Evolutionary conservation across 352 stramenopile genomes (phyloP).

Genomic region (Phytophthora colocasiae): DNA sequence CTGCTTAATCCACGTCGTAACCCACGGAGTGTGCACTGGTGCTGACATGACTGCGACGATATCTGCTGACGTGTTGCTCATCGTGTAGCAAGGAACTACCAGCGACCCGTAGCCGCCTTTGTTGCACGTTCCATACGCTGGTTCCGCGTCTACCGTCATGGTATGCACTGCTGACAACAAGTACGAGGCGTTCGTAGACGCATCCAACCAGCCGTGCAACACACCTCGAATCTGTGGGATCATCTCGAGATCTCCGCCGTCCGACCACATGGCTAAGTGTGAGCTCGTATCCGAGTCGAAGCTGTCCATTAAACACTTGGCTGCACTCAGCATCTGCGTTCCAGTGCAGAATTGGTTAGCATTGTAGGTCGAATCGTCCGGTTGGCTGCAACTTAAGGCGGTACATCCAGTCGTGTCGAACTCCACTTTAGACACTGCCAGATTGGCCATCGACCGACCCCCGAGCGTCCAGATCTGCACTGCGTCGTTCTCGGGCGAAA

Average conservation of each 20-base stretch:
- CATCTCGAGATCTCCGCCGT: slow-evolving; percentile 36
- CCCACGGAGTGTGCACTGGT: slow-evolving; percentile 29
- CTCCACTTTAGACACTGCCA: slow-evolving; percentile 39
- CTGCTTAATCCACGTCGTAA: slow-evolving; percentile 41
- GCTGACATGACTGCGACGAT: slow-evolving; percentile 32
- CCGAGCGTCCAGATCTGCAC: slow-evolving; percentile 44
- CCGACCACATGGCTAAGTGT: slow-evolving; percentile 43
- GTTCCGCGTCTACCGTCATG: slow-evolving; percentile 26
- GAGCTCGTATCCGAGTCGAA: slow-evolving; percentile 33
- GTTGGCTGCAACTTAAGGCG: slow-evolving; percentile 35
- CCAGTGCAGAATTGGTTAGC: slow-evolving; percentile 35
- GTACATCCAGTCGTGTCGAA: slow-evolving; percentile 43
- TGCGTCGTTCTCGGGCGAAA: slow-evolving; percentile 35
- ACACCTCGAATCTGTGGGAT: slow-evolving; percentile 31
- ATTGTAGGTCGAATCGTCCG: slow-evolving; percentile 26
- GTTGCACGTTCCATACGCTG: slow-evolving; percentile 40
- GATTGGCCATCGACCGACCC: slow-evolving; percentile 35
- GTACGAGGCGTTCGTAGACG: slow-evolving; percentile 35
- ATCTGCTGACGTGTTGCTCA: slow-evolving; percentile 30
- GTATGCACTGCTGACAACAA: slow-evolving; percentile 42
- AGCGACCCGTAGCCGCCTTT: slow-evolving; percentile 41
- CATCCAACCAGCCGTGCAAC: slow-evolving; percentile 36
- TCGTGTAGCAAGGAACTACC: slow-evolving; percentile 50
- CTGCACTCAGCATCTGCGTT: slow-evolving; percentile 36
- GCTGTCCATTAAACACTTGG: slow-evolving; percentile 41